phyloP scores from a whole-genome alignment of 2,329 filamentous ascomycete species.

The Tothia fuscella region DNA sequence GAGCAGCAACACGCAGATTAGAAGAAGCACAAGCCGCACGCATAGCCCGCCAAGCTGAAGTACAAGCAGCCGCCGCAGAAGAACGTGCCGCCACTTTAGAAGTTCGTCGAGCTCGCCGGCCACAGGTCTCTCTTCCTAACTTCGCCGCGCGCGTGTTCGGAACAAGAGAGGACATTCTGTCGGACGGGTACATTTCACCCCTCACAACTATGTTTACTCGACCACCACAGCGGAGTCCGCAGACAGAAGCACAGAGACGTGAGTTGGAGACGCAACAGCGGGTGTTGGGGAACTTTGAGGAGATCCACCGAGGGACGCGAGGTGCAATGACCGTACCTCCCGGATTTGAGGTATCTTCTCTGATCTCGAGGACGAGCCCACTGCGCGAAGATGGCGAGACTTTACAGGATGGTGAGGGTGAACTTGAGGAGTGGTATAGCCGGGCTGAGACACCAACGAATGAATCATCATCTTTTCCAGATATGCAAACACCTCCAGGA shows the following conservation, averaged over 20 bases:
- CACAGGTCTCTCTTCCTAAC: neutral
- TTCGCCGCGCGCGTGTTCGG: constrained; percentile 30
- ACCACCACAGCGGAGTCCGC: constrained; percentile 1
- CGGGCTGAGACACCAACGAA: no score
- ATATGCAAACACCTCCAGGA: no score
- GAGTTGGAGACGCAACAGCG: neutral
- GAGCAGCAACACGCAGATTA: no score
- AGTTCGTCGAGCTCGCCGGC: neutral
- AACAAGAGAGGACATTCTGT: constrained; percentile 33
- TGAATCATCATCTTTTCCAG: no score
- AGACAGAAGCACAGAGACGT: neutral
- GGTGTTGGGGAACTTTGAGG: neutral
- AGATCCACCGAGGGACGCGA: neutral
- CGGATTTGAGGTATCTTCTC: no score
- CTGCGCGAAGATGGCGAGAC: no score
- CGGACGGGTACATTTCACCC: constrained; percentile 37
- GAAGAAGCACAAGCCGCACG: no score
- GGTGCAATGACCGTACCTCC: neutral
- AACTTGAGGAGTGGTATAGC: no score
- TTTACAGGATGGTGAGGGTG: no score
- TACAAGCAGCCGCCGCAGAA: neutral
- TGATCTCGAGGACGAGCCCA: no score
- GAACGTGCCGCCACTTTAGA: no score
- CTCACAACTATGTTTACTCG: constrained; percentile 32
- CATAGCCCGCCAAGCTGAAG: neutral